Percentiles rank a stretch among this genome's conserved stretches.
Conservation (phyloP, 352 stramenopile species). For the Phytophthora citrophthora region DNA sequence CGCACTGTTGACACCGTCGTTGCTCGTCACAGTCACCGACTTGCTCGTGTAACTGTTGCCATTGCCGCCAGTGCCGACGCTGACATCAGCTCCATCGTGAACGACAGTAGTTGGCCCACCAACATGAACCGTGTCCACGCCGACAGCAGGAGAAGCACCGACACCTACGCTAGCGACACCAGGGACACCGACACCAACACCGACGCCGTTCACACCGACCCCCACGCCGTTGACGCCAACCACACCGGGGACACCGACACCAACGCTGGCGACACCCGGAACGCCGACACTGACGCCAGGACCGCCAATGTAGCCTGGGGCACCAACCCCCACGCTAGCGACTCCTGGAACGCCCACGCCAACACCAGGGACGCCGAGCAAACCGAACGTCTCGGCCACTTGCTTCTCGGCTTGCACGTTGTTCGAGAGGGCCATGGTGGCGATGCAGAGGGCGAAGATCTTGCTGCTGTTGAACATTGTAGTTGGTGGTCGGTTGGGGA, state of each 20-base stretch:
- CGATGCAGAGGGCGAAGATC: neutral
- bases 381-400: conserved; percentile 3
- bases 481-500: neutral
- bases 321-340: neutral
- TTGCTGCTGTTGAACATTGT: conserved; percentile 6
- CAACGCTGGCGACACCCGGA: neutral
- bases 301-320: neutral
- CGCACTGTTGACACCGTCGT: conserved; percentile 1
- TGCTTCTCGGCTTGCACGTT: neutral
- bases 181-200: neutral
- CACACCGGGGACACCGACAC: neutral
- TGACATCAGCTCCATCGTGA: conserved; percentile 5
- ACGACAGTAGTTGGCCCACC: neutral
- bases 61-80: conserved; percentile 4
- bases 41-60: conserved; percentile 16
- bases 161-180: neutral
- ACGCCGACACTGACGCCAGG: neutral
- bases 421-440: neutral
- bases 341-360: conserved; percentile 1
- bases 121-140: neutral
- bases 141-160: neutral
- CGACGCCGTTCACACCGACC: conserved; percentile 1
- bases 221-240: neutral
- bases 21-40: conserved; percentile 4
- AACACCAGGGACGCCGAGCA: conserved; percentile 3